phyloP scores from a whole-genome alignment of 2,329 filamentous ascomycete species.

The Saccharata proteae region DNA sequence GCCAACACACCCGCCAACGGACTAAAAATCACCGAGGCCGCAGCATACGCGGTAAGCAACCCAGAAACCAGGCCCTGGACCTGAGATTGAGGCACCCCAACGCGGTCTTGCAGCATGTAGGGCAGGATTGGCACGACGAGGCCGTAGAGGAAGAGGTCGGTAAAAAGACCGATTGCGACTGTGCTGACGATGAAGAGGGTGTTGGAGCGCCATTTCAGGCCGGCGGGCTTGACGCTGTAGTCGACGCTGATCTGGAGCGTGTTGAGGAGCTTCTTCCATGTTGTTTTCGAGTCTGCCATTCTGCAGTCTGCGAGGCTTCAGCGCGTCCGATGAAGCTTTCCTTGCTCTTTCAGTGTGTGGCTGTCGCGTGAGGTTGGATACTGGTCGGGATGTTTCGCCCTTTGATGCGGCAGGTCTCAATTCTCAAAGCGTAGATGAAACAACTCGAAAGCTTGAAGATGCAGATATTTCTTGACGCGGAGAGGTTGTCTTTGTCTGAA shows the following conservation, averaged over 20 bases:
- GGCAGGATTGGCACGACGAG: constrained; percentile 47
- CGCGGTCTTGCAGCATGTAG: constrained; percentile 42
- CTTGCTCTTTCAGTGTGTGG: too few relatives aligned
- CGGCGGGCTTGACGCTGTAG: constrained; percentile 6
- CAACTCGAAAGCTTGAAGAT: too few relatives aligned
- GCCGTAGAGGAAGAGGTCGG: constrained; percentile 48
- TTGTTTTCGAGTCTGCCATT: constrained; percentile 1
- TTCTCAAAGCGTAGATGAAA: too few relatives aligned
- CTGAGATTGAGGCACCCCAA: constrained; percentile 34
- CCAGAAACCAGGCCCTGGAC: constrained; percentile 43
- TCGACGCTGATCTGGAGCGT: constrained; percentile 5
- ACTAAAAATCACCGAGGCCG: constrained; percentile 38
- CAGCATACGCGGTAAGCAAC: constrained; percentile 44
- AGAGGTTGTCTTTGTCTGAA: too few relatives aligned
- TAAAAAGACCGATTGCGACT: constrained; percentile 43
- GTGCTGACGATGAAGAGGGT: constrained; percentile 47
- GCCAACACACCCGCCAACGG: constrained; percentile 43
- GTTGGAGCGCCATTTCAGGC: constrained; percentile 43
- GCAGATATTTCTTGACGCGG: too few relatives aligned
- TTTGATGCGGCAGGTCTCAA: too few relatives aligned
- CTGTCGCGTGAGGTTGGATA: too few relatives aligned
- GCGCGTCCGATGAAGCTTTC: too few relatives aligned
- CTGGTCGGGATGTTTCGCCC: too few relatives aligned
- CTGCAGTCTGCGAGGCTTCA: too few relatives aligned
- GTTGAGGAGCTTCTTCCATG: constrained; percentile 3